Conservation (phyloP, 2,329 filamentous ascomycete species). For the Colletotrichum karsti region DNA sequence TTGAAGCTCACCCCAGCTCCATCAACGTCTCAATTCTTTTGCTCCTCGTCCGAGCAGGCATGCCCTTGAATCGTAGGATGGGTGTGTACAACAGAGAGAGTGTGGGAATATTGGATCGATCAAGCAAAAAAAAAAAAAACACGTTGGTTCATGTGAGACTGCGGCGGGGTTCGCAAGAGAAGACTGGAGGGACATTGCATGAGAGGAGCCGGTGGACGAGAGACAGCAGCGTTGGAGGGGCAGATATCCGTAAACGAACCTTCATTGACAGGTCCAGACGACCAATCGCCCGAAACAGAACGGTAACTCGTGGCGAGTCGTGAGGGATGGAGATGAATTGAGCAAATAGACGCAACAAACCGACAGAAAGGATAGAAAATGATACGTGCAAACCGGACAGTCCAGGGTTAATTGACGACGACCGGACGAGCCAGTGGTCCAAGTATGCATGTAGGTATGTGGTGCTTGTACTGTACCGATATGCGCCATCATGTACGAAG, state of each 20-base stretch:
- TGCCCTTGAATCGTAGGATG: not conserved
- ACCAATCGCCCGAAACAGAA: not conserved
- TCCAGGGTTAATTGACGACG: not conserved
- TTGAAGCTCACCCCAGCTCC: not conserved
- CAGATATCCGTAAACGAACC: not conserved
- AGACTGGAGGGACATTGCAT: not conserved
- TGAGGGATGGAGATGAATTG: not conserved
- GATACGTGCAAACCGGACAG: not conserved
- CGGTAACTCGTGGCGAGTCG: not conserved
- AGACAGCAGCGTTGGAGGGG: not conserved
- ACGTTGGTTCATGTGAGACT: conserved; percentile 16
- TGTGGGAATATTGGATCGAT: not conserved
- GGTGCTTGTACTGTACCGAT: not conserved
- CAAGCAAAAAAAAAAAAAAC: not conserved
- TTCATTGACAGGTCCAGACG: not conserved
- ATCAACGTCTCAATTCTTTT: not conserved
- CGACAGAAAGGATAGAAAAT: not conserved
- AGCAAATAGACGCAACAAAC: conserved; percentile 9
- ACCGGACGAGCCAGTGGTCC: not conserved
- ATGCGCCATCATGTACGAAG: not conserved
- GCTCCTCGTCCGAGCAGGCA: not conserved
- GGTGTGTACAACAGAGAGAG: not conserved
- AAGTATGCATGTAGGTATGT: not conserved
- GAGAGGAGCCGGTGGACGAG: not conserved
- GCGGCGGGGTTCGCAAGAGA: not conserved